Evolutionary conservation across 2,329 filamentous ascomycete genomes (phyloP).

Genomic region (Cadophora luteo-olivacea): DNA sequence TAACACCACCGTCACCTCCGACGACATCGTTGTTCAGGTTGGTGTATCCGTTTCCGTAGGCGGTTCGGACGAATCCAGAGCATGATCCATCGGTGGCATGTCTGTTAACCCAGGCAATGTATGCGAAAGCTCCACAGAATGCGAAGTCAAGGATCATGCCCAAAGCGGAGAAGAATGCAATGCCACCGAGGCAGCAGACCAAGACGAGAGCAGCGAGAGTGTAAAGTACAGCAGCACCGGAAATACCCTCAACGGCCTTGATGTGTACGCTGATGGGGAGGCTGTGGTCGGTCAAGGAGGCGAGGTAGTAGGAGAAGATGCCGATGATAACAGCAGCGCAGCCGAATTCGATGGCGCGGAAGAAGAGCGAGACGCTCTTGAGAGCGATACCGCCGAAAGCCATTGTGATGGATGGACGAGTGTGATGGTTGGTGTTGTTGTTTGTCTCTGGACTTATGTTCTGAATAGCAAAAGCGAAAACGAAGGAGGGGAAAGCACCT

Average conservation of each 20-base stretch:
- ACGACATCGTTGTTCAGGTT: slow-evolving; percentile 54
- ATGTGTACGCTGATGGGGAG: slow-evolving; percentile 67
- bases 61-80: slow-evolving; percentile 67
- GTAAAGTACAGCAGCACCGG: slow-evolving; percentile 78
- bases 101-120: slow-evolving; percentile 78
- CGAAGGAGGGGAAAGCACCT: not conserved
- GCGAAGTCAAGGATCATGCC: slow-evolving; percentile 78
- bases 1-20: slow-evolving; percentile 54
- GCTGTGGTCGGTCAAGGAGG: slow-evolving; percentile 70
- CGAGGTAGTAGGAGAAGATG: slow-evolving; percentile 86
- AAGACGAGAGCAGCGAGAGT: slow-evolving; percentile 73
- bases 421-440: not conserved
- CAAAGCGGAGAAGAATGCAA: slow-evolving; percentile 73
- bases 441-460: not conserved
- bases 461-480: not conserved
- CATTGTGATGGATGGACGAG: slow-evolving; percentile 52
- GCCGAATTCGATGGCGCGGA: slow-evolving; percentile 77
- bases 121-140: slow-evolving; percentile 81
- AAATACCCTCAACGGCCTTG: slow-evolving; percentile 79
- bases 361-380: slow-evolving; percentile 71
- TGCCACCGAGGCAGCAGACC: slow-evolving; percentile 80
- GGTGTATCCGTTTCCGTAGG: slow-evolving; percentile 69
- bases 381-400: slow-evolving; percentile 66
- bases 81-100: slow-evolving; percentile 69
- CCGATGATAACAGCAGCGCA: slow-evolving; percentile 76